Conservation (phyloP, 176 grass and related monocot species). For the Miscanthus lutarioriparius region DNA sequence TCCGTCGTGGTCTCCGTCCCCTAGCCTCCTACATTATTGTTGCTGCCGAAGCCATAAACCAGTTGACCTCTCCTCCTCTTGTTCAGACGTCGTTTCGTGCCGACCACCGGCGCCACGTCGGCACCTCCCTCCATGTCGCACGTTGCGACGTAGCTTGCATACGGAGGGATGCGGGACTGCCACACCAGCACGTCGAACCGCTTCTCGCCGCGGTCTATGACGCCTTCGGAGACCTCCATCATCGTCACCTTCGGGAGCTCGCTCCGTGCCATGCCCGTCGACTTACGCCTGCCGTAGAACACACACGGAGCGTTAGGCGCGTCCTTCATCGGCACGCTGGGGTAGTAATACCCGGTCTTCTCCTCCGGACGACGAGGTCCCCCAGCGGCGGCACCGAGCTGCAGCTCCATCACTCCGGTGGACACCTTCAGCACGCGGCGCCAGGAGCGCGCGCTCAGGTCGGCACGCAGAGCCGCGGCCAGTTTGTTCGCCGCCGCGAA, state of each 20-base stretch:
- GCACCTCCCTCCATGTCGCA: too few relatives aligned
- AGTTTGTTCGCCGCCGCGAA: neutral
- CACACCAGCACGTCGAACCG: too few relatives aligned
- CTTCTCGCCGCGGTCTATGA: too few relatives aligned
- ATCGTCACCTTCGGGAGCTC: too few relatives aligned
- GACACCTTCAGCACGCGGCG: neutral
- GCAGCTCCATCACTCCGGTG: neutral
- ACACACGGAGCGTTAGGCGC: neutral
- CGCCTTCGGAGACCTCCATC: too few relatives aligned
- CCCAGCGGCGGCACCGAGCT: neutral
- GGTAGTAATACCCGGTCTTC: neutral
- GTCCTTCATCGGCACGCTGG: neutral
- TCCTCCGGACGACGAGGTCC: neutral
- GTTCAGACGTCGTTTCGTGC: neutral
- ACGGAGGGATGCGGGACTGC: too few relatives aligned
- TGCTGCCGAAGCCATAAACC: too few relatives aligned
- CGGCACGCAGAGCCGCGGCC: neutral
- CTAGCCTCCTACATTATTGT: too few relatives aligned
- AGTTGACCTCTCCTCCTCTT: too few relatives aligned
- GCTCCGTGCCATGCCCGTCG: neutral
- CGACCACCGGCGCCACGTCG: too few relatives aligned
- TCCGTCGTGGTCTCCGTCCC: too few relatives aligned
- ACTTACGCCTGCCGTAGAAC: neutral
- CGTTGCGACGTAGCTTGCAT: too few relatives aligned
- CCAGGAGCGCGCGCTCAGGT: neutral